These are phyloP conservation scores for Toxicodendron radicans DNA, from an alignment of 345 rosid genomes.

Conservation along the genomic window DNA sequence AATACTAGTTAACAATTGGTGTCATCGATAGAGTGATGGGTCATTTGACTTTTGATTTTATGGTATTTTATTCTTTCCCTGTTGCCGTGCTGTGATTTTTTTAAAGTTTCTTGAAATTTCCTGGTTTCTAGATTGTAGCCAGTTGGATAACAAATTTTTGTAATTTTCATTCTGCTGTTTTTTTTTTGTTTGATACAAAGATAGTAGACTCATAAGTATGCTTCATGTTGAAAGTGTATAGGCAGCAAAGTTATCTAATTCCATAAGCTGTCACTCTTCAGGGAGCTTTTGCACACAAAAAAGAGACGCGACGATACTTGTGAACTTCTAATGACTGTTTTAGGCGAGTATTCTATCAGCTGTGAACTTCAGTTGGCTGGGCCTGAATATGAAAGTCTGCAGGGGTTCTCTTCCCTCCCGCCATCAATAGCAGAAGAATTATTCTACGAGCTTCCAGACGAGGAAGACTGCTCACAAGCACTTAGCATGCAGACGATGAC, in stretches of 20 bases:
- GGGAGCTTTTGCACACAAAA: conserved; percentile 66
- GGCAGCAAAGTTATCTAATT: neutral
- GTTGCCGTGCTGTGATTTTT: neutral
- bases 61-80: neutral
- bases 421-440: conserved; percentile 52
- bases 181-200: neutral
- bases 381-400: conserved; percentile 47
- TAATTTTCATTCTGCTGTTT: neutral
- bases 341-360: conserved; percentile 60
- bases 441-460: conserved; percentile 38
- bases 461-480: conserved; percentile 27
- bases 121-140: conserved; percentile 6
- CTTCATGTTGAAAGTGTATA: neutral
- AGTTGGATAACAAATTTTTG: too few relatives aligned
- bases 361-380: conserved; percentile 74
- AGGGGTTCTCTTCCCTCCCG: conserved; percentile 53
- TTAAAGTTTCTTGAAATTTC: neutral
- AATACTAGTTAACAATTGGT: neutral
- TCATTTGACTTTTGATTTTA: neutral
- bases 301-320: conserved; percentile 51
- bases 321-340: conserved; percentile 47
- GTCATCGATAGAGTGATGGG: neutral
- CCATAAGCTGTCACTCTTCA: conserved; percentile 15
- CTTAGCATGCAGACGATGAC: conserved; percentile 21
- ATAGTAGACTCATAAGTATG: neutral